A percentile compares a stretch with the other conserved stretches of the same genome.
These are phyloP conservation scores for Salinomyces thailandicus DNA, from an alignment of 2,329 filamentous ascomycete species.

Conservation along the genomic window DNA sequence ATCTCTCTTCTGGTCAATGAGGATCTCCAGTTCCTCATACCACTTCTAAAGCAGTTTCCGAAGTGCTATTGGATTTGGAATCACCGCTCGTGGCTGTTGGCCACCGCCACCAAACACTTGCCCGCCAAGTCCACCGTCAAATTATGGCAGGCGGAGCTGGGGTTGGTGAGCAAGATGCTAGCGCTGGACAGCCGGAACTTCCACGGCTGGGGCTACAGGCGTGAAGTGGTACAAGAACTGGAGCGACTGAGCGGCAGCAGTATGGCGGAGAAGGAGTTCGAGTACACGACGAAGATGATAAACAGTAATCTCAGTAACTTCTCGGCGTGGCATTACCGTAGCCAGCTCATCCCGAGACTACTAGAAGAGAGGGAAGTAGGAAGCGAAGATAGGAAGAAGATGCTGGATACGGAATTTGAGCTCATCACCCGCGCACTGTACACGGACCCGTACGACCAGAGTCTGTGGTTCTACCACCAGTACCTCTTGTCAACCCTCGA, in stretches of 20 bases:
- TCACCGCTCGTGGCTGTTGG: slow-evolving; percentile 75
- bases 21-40: slow-evolving; percentile 74
- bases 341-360: slow-evolving; percentile 67
- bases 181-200: slow-evolving; percentile 81
- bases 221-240: slow-evolving; percentile 64
- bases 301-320: slow-evolving; percentile 82
- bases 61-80: slow-evolving; percentile 99
- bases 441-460: slow-evolving; percentile 87
- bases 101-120: slow-evolving; percentile 57
- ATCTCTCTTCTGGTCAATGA: slow-evolving; percentile 49
- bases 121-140: slow-evolving; percentile 45
- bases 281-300: slow-evolving; percentile 86
- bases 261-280: slow-evolving; percentile 71
- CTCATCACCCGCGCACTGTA: slow-evolving; percentile 70
- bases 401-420: slow-evolving; percentile 68
- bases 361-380: slow-evolving; percentile 60
- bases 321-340: slow-evolving; percentile 90
- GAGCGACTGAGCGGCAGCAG: slow-evolving; percentile 43
- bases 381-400: slow-evolving; percentile 50
- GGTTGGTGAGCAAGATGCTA: slow-evolving; percentile 78
- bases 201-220: slow-evolving; percentile 89
- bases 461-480: slow-evolving; percentile 93
- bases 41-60: slow-evolving; percentile 71
- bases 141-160: slow-evolving; percentile 79
- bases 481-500: slow-evolving; percentile 60